Base-by-base conservation (phyloP, 2,329 filamentous ascomycete species). In the Sordariomycetes sp. region DNA sequence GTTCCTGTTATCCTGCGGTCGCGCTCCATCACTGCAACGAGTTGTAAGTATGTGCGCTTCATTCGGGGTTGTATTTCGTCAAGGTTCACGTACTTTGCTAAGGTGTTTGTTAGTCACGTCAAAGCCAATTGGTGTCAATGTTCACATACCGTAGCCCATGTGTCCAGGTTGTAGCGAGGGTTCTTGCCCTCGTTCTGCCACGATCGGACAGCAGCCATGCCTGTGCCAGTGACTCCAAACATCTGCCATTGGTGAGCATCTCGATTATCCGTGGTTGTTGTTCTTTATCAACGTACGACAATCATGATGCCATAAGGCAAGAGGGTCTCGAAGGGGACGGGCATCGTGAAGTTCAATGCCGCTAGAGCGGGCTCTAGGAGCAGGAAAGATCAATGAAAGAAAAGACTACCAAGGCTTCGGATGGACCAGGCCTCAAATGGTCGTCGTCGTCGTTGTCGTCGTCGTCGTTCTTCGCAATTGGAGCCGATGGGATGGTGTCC, bases 241-340 rank as follows among this genome's bases (percentile, higher is more conserved):
- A 79, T 79, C 75, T 80, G 26, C 34, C 16, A 38, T 21, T 10
- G 14, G 23, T 20, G 26, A 19, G 18, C 4, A 11, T 10, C 9
- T 15, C 16, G n/a, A 18, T 24, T 17, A 21, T 33, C 35, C n/a
- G 19, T 29, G 32, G 33, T 33, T 16, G 35, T 28, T 28, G 25
- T 14, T n/a, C 8, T 16, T 8, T 28, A 8, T n/a, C 8, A 7
- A 54, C 72, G 57, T 67, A 79, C 75, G 50, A 58, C 64, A 47
- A 74, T 55, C 55, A 79, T 72, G 65, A 80, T 78, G 56, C 61
- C 75, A 57, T 79, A 79, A 28, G 75, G 75, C 57, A 80, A 63
- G 44, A 80, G 51, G 32, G 73, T 61, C 58, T 80, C 75, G 59
- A 79, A 80, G 31, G 75, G 75, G 43, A 80, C 59, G 39, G 71